Evolutionary conservation across 1,139 yeast species (phyloP).

Genomic region (Blastobotrys buckinghamii): DNA sequence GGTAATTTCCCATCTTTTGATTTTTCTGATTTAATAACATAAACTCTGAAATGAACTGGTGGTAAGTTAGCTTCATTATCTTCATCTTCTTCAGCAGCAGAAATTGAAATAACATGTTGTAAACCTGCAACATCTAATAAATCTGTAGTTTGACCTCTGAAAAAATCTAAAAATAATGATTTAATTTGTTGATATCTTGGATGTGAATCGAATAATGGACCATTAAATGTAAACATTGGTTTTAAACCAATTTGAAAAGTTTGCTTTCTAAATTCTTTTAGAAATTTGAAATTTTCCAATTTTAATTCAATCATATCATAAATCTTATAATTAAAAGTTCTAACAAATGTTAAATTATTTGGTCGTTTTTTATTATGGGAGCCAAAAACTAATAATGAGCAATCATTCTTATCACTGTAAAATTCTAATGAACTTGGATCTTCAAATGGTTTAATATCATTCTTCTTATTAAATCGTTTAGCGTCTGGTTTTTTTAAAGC

Average conservation of each 20-base stretch:
- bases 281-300: conserved; percentile 61
- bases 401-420: conserved; percentile 89
- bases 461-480: conserved; percentile 81
- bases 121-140: conserved; percentile 92
- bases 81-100: conserved; percentile 69
- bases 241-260: conserved; percentile 87
- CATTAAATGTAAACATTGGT: conserved; percentile 92
- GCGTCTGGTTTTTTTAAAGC: conserved; percentile 89
- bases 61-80: conserved; percentile 59
- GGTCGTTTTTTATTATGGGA: conserved; percentile 89
- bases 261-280: conserved; percentile 66
- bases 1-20: conserved; percentile 72
- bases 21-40: conserved; percentile 71
- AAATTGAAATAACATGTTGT: conserved; percentile 80
- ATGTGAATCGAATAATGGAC: conserved; percentile 84
- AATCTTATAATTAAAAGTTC: conserved; percentile 85
- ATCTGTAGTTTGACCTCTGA: conserved; percentile 75
- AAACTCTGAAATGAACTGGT: conserved; percentile 81
- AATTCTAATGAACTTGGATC: conserved; percentile 84
- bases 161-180: conserved; percentile 85
- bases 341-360: conserved; percentile 76
- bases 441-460: conserved; percentile 89
- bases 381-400: conserved; percentile 77
- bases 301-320: conserved; percentile 93
- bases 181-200: conserved; percentile 83